These are phyloP conservation scores for Dioszegia crocea DNA, from an alignment of 768 basidiomycete species.

Conservation along the genomic window DNA sequence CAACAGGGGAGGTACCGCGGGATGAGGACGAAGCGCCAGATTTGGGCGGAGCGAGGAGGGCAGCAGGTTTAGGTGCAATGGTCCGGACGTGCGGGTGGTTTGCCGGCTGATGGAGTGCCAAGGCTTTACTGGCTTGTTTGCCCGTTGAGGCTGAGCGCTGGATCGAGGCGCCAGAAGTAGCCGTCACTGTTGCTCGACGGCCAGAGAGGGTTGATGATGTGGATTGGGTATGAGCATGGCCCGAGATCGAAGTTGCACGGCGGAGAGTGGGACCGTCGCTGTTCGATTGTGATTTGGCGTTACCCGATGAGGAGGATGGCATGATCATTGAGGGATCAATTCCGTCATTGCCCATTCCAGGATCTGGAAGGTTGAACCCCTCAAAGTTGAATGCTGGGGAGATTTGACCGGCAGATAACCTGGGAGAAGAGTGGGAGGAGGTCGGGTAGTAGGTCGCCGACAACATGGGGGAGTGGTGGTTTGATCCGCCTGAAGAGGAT, in stretches of 20 bases:
- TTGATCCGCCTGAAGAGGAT: constrained; percentile 1
- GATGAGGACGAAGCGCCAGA: neutral
- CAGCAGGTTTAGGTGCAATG: constrained; percentile 11
- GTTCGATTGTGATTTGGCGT: neutral
- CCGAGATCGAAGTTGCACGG: neutral
- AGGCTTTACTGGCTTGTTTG: constrained; percentile 30
- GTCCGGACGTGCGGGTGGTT: constrained; percentile 27
- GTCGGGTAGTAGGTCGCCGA: neutral
- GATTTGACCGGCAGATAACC: neutral
- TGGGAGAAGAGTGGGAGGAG: neutral
- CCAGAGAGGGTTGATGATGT: constrained; percentile 5
- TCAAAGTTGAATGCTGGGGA: neutral
- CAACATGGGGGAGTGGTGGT: constrained; percentile 1
- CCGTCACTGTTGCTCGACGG: constrained; percentile 29
- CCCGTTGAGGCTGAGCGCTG: constrained; percentile 26
- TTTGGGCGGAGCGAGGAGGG: constrained; percentile 8
- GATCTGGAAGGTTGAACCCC: neutral
- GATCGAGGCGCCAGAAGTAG: constrained; percentile 2
- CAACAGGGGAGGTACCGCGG: neutral
- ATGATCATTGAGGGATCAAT: neutral
- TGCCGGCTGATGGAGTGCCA: constrained; percentile 19
- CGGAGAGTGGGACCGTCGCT: neutral
- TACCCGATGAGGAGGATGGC: neutral
- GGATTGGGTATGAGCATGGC: constrained; percentile 5
- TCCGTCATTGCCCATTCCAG: neutral